Base-by-base conservation (phyloP, 495 filamentous ascomycete genomes). In the Penicillium silybi region DNA sequence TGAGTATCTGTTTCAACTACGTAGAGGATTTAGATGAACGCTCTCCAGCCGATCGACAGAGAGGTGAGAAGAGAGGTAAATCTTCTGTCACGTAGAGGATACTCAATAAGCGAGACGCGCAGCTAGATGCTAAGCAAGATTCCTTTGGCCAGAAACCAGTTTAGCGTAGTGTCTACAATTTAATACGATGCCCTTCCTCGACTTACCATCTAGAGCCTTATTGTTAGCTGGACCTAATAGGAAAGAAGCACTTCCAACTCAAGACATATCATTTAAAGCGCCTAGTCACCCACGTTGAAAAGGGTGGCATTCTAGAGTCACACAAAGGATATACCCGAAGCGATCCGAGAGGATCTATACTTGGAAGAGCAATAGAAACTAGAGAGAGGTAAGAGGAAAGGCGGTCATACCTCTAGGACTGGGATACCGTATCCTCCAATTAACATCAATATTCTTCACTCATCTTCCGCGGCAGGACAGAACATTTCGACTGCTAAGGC, bases 161-260 rank as follows among this genome's bases (percentile, higher is more conserved):
- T 19, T 73, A 56, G 61, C 51, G 56, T 18, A 53, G 59, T 46
- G 56, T 73, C 8, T 72, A 69, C 41, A 64, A 39, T 32, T 50
- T 61, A 25, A 62, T 72, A 53, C 58, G 57, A 32, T 70, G 58
- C 37, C 45, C 18, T 18, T 26, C 25, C 4, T 44, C 58, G 20
- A 50, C 53, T 15, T 67, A 53, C 13, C 49, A 56, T 1, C 17
- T 47, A 15, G 54, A 53, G 2, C 48, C 53, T 8, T 56, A 67
- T 44, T 70, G 50, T 56, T 66, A 52, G 64, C 47, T 57, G 16
- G 63, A 68, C 45, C 56, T 53, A 23, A 48, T 54, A 6, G 50
- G 55, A 10, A 64, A 63, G 48, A 65, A 65, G 45, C 63, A 68
- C 43, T 64, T 66, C 40, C 57, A 39, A 44, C 54, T 71, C 2